Evolutionary conservation across 139 green algal species (phyloP).

Genomic region (Desmodesmus armatus): DNA sequence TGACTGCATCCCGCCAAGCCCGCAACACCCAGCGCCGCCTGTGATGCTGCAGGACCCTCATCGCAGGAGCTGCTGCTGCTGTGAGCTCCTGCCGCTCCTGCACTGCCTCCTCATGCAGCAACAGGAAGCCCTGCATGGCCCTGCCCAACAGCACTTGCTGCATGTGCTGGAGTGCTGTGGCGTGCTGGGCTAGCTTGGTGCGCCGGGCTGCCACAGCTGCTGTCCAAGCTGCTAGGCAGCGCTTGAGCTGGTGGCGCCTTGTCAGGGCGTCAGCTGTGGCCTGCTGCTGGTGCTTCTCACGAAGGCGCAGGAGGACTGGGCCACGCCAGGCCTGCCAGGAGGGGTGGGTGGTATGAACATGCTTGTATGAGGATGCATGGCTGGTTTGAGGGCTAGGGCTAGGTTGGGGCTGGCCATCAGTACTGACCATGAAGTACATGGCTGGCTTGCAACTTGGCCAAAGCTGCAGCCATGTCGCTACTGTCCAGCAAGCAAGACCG

Average conservation of each 20-base stretch:
- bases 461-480: too few relatives aligned
- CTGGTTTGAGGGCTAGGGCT: too few relatives aligned
- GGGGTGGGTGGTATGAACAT: too few relatives aligned
- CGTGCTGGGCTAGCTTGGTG: neutral
- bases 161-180: neutral
- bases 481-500: too few relatives aligned
- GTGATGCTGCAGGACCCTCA: neutral
- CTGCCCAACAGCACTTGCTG: neutral
- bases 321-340: slow-evolving; percentile 35
- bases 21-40: neutral
- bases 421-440: too few relatives aligned
- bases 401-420: too few relatives aligned
- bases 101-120: neutral
- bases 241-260: neutral
- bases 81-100: slow-evolving; percentile 23
- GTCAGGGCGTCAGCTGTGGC: neutral
- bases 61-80: neutral
- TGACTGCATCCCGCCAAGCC: neutral
- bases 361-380: too few relatives aligned
- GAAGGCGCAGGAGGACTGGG: slow-evolving; percentile 14
- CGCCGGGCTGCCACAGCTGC: neutral
- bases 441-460: too few relatives aligned
- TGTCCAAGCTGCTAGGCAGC: neutral
- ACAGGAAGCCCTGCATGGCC: neutral
- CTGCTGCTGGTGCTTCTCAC: slow-evolving; percentile 4